Evolutionary conservation across 2,329 filamentous ascomycete species (phyloP).

Genomic region (Fonsecaea pugnacius): DNA sequence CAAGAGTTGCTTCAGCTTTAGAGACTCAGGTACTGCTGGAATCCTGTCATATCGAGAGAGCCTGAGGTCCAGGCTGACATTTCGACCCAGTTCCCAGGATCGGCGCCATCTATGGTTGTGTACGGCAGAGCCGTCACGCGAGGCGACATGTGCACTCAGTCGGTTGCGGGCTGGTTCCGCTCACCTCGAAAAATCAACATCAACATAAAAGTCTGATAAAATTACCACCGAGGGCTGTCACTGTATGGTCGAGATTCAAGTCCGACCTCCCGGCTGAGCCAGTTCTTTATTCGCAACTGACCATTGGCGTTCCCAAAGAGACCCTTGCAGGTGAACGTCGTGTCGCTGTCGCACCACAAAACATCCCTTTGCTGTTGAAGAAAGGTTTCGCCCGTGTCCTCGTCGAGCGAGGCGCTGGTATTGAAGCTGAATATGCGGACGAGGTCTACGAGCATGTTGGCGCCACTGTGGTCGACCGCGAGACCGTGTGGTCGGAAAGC

Average conservation of each 20-base stretch:
- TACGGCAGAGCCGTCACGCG: conserved; percentile 20
- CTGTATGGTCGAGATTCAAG: conserved; percentile 31
- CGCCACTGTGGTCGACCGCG: conserved; percentile 72
- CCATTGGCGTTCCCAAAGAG: conserved; percentile 78
- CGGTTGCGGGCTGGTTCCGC: conserved; percentile 26
- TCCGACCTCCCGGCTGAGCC: conserved; percentile 28
- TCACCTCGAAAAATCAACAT: conserved; percentile 6
- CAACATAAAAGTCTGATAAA: conserved; percentile 21
- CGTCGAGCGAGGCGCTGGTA: conserved; percentile 79
- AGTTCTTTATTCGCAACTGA: conserved; percentile 70
- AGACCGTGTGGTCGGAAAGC: conserved; percentile 72
- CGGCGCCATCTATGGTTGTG: conserved; percentile 20
- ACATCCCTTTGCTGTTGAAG: conserved; percentile 79
- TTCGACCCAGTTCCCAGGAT: conserved; percentile 19
- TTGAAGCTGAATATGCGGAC: conserved; percentile 75
- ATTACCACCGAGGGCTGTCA: conserved; percentile 20
- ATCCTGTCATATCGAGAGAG: conserved; percentile 1
- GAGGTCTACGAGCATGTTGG: conserved; percentile 77
- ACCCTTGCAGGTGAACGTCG: conserved; percentile 78
- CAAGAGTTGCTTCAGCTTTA: conserved; percentile 23
- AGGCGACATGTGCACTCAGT: conserved; percentile 23
- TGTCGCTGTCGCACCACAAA: conserved; percentile 82
- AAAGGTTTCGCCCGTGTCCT: conserved; percentile 80
- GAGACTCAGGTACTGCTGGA: conserved; percentile 22
- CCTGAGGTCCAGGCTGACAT: conserved; percentile 17